phyloP scores from a whole-genome alignment of 306 rosid species.

The Pyrus pyrifolia region DNA sequence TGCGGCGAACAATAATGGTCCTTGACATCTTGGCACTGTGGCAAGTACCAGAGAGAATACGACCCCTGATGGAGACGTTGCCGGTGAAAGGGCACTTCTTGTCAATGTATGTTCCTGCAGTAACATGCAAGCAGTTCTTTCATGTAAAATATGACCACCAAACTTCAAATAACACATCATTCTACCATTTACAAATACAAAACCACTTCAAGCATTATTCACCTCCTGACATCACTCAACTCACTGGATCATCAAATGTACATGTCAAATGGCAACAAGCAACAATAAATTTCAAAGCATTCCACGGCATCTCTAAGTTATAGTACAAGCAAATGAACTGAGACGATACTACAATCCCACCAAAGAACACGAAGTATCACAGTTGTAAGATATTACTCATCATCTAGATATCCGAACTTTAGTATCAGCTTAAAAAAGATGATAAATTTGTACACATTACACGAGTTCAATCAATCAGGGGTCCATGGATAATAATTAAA shows the following conservation, averaged over 20 bases:
- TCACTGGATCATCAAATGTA: not conserved
- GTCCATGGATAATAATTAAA: not conserved
- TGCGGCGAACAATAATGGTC: conserved; percentile 61
- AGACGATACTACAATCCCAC: too few species aligned
- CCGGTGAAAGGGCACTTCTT: conserved; percentile 73
- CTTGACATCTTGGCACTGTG: conserved; percentile 72
- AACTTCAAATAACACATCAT: not conserved
- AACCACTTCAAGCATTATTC: not conserved
- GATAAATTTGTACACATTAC: not conserved
- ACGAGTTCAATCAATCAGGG: not conserved
- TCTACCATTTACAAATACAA: not conserved
- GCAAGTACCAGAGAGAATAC: conserved; percentile 65
- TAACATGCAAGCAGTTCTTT: not conserved
- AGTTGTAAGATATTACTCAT: not conserved
- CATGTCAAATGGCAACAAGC: not conserved
- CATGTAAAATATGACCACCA: not conserved
- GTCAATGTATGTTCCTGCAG: conserved; percentile 54
- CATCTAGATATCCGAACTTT: not conserved
- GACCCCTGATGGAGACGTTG: conserved; percentile 58
- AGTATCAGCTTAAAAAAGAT: not conserved
- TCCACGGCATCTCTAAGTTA: not conserved
- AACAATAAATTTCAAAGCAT: not conserved
- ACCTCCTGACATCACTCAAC: not conserved
- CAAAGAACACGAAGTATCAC: not conserved
- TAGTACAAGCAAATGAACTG: too few species aligned